Percentiles rank a stretch among this genome's conserved stretches.
Evolutionary conservation across 2,329 filamentous ascomycete species (phyloP).

Genomic region (Diaporthe eres): DNA sequence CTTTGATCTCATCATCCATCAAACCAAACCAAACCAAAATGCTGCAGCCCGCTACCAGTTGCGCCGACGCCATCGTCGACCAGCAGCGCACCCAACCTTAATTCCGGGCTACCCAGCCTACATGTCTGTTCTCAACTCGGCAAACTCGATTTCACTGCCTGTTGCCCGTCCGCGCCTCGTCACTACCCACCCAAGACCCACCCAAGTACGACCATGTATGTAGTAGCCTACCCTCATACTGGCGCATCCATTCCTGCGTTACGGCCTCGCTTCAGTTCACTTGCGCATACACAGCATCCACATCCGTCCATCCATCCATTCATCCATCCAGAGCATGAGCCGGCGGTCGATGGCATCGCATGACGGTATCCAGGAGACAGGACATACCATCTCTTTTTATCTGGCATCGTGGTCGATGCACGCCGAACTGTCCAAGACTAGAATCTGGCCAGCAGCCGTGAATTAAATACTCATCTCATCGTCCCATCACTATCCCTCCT

Average conservation of each 20-base stretch:
- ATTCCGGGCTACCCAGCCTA: background rate
- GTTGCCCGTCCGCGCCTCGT: background rate
- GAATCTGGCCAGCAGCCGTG: background rate
- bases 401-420: background rate
- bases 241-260: background rate
- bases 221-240: background rate
- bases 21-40: slow-evolving; percentile 2
- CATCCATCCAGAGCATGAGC: background rate
- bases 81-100: slow-evolving; percentile 10
- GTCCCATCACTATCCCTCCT: too few species aligned
- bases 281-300: background rate
- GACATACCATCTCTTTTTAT: background rate
- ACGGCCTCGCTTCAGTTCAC: background rate
- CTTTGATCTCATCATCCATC: slow-evolving; percentile 18
- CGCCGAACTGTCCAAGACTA: background rate
- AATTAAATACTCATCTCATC: background rate
- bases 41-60: slow-evolving; percentile 22
- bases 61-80: slow-evolving; percentile 12
- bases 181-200: background rate
- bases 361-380: background rate
- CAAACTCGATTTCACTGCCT: slow-evolving; percentile 4
- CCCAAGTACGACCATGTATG: background rate
- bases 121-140: slow-evolving; percentile 9
- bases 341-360: background rate
- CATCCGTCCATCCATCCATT: background rate